Conservation (phyloP, 352 stramenopile genomes). For the Phytophthora litchii region DNA sequence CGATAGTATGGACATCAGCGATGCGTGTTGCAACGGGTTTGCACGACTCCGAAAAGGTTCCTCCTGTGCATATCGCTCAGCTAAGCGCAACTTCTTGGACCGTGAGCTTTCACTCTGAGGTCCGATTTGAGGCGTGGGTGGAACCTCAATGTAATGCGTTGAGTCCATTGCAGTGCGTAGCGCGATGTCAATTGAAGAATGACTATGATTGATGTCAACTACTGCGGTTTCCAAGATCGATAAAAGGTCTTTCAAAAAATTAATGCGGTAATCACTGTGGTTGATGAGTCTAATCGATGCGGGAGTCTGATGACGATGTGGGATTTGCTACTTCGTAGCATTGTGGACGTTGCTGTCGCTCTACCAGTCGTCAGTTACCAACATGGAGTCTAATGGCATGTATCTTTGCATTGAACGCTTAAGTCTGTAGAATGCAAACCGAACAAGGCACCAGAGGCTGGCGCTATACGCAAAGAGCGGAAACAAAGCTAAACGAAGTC, state of each 20-base stretch:
- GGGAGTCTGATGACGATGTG: background rate
- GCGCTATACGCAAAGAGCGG: slow-evolving; percentile 20
- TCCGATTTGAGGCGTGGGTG: slow-evolving; percentile 6
- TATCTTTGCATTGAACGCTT: slow-evolving; percentile 32
- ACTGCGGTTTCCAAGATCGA: slow-evolving; percentile 4
- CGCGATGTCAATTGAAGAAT: slow-evolving; percentile 18
- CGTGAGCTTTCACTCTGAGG: background rate
- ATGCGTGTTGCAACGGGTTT: slow-evolving; percentile 47
- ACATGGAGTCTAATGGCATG: slow-evolving; percentile 3
- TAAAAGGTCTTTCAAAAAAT: slow-evolving; percentile 3
- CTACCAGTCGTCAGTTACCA: too few relatives aligned
- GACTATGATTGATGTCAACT: slow-evolving; percentile 13
- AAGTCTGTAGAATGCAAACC: slow-evolving; percentile 27
- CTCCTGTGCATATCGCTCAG: slow-evolving; percentile 21
- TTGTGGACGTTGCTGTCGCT: too few relatives aligned
- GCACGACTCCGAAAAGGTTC: slow-evolving; percentile 20
- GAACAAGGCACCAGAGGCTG: slow-evolving; percentile 16
- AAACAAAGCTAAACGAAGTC: slow-evolving; percentile 18
- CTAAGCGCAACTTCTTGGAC: slow-evolving; percentile 16
- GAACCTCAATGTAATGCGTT: slow-evolving; percentile 14
- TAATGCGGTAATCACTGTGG: background rate
- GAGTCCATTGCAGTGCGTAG: slow-evolving; percentile 14
- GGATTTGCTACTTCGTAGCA: slow-evolving; percentile 1
- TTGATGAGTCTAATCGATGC: slow-evolving; percentile 16
- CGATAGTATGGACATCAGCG: slow-evolving; percentile 29